These are phyloP conservation scores for Euclidium syriacum DNA, from an alignment of 345 rosid genomes.

Conservation along the genomic window DNA sequence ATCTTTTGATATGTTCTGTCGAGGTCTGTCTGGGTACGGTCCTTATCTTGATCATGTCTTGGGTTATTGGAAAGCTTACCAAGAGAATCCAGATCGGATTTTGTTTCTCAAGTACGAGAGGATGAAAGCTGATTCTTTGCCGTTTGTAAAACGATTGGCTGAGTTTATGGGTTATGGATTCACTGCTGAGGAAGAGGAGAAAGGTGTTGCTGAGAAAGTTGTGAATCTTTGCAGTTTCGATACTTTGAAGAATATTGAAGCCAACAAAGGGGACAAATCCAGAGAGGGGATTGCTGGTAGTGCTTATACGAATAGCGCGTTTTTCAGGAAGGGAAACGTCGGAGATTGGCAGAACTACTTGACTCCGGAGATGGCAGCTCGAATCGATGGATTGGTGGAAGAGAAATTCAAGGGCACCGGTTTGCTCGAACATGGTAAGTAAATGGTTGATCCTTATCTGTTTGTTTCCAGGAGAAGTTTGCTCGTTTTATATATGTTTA, in stretches of 20 bases:
- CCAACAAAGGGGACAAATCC: conserved; percentile 24
- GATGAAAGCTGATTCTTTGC: conserved; percentile 26
- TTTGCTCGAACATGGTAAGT: conserved; percentile 15
- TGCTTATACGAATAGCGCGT: conserved; percentile 17
- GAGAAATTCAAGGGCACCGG: conserved; percentile 30
- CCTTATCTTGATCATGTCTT: conserved; percentile 32
- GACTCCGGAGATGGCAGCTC: conserved; percentile 33
- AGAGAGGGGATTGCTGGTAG: conserved; percentile 10
- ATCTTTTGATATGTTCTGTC: conserved; percentile 30
- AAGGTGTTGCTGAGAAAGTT: conserved; percentile 20
- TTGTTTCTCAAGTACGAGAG: conserved; percentile 28
- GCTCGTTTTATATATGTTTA: neutral
- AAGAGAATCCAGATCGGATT: conserved; percentile 19
- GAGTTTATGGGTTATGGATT: conserved; percentile 34
- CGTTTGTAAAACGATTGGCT: conserved; percentile 22
- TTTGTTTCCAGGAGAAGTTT: neutral
- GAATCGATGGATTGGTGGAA: conserved; percentile 22
- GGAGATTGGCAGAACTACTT: conserved; percentile 41
- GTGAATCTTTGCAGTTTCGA: conserved; percentile 35
- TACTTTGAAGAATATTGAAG: conserved; percentile 33
- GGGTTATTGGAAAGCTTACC: conserved; percentile 31
- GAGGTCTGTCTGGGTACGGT: conserved; percentile 23
- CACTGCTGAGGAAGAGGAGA: conserved; percentile 21
- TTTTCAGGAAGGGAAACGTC: conserved; percentile 35
- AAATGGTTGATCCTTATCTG: neutral